phyloP scores from a whole-genome alignment of 1,284 basidiomycete species.

The Takashimella koratensis region DNA sequence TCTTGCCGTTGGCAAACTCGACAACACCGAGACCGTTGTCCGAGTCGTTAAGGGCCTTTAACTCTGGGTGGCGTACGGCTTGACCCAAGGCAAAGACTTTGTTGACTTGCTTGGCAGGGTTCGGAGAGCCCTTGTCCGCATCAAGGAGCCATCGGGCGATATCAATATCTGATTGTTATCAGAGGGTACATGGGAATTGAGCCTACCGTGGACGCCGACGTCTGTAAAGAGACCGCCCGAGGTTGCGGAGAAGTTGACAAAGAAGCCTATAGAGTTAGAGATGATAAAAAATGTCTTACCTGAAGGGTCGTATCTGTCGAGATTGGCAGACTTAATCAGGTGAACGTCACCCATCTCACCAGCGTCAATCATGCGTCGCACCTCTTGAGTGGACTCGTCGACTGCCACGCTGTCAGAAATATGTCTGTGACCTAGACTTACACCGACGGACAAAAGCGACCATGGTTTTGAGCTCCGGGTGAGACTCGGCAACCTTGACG shows the following conservation, averaged over 20 bases:
- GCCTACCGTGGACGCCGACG: slow-evolving; percentile 15
- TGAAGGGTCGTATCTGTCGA: slow-evolving; percentile 16
- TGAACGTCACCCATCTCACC: slow-evolving; percentile 20
- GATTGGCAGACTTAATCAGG: slow-evolving; percentile 14
- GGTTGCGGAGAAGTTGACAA: slow-evolving; percentile 19
- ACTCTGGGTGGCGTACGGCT: slow-evolving; percentile 20
- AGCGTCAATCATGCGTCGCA: slow-evolving; percentile 12
- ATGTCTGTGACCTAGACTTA: slow-evolving; percentile 8
- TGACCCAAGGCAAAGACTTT: slow-evolving; percentile 22
- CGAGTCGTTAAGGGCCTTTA: slow-evolving; percentile 19
- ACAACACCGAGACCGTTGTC: slow-evolving; percentile 22
- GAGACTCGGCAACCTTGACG: slow-evolving; percentile 8
- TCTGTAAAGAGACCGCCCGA: slow-evolving; percentile 27
- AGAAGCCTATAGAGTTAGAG: slow-evolving; percentile 19
- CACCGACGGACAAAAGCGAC: slow-evolving; percentile 22
- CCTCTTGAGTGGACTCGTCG: slow-evolving; percentile 3
- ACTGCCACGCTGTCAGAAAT: slow-evolving; percentile 3
- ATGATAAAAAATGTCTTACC: slow-evolving; percentile 12
- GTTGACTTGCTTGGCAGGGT: slow-evolving; percentile 18
- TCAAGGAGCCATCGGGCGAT: slow-evolving; percentile 20
- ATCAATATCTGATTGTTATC: slow-evolving; percentile 15
- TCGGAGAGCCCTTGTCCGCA: neutral
- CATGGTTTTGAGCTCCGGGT: slow-evolving; percentile 19
- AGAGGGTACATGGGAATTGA: neutral
- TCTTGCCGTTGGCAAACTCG: slow-evolving; percentile 19